Conservation (phyloP, 2,329 filamentous ascomycete species). For the Mariannaea sp. region DNA sequence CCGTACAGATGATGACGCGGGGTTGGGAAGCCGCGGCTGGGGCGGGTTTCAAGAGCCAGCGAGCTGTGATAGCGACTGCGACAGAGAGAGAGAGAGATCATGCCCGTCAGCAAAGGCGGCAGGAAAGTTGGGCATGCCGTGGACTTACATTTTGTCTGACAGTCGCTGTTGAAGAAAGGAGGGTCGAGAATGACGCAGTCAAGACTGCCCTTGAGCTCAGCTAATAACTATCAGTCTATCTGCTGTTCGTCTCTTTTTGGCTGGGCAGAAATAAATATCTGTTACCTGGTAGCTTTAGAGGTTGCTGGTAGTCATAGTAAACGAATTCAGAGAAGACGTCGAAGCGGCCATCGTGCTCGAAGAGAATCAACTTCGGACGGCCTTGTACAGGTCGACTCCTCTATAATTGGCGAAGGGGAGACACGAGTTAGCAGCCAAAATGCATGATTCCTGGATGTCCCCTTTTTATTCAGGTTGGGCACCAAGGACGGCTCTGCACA, state of each 20-base stretch:
- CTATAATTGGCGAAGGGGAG: too few relatives aligned
- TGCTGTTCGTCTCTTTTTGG: not conserved
- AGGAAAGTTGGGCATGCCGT: not conserved
- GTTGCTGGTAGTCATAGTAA: constrained; percentile 74
- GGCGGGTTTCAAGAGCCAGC: constrained; percentile 66
- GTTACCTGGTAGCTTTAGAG: constrained; percentile 68
- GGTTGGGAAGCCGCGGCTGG: constrained; percentile 29
- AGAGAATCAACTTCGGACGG: constrained; percentile 63
- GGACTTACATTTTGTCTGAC: constrained; percentile 72
- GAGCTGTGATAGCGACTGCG: constrained; percentile 75
- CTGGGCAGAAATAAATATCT: constrained; percentile 24
- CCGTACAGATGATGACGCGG: constrained; percentile 71
- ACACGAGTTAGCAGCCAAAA: constrained; percentile 14
- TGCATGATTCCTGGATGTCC: not conserved
- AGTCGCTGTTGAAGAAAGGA: constrained; percentile 79
- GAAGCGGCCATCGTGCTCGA: constrained; percentile 79
- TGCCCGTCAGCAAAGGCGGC: constrained; percentile 25
- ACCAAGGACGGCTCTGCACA: too few relatives aligned
- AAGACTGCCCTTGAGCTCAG: constrained; percentile 63
- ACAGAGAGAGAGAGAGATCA: constrained; percentile 8
- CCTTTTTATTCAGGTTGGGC: not conserved
- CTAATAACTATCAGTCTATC: constrained; percentile 35
- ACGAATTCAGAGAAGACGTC: constrained; percentile 74
- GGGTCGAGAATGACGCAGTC: constrained; percentile 78
- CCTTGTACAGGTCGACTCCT: constrained; percentile 31